Evolutionary conservation across 2,329 filamentous ascomycete genomes (phyloP), one percentile per base, ranked within the genome.

Genomic region (Fusarium neocosmosporiellum): DNA sequence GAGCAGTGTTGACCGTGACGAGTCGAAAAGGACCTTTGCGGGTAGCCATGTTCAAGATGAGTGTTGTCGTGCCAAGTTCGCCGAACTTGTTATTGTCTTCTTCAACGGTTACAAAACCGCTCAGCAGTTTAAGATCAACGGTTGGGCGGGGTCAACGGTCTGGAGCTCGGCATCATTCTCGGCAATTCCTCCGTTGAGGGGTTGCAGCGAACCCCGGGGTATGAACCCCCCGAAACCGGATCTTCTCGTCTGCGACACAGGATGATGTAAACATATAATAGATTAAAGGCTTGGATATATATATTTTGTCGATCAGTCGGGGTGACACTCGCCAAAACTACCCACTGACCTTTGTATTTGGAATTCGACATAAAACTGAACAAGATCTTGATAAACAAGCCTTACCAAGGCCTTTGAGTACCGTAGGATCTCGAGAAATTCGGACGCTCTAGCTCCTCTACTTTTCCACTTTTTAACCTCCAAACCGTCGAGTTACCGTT

Each of bases 1-100:
- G 91, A 2, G 88, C 89, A 2, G 88, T 92, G 82, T 93, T 93
- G 72, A 93, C 90, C 2, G 90, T 93, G 33, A 92, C 87, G 14
- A 93, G 86, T 74, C 84, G 88, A 81, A 86, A 93, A 4, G 89
- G 89, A 20, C 89, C 89, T 57, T 55, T 66, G 27, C 46, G 46
- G 9, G 46, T 20, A 31, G 27, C 11, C 24, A 53, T 53, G 7
- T 31, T 20, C 4, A 50, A 50, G 46, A 53, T 53, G 13, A 18
- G 1, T 11, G 2, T n/a, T 53, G 8, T 53, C 24, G 22, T 29
- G 16, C 16, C 46, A 29, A 27, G 16, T 50, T 29, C 24, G 27
- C 46, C 46, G 46, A 20, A 20, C 20, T n/a, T 20, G 18, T 31
- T 5, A 22, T 14, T 13, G 11, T 22, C 7, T 29, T 27, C 27